Percentiles rank a stretch among this genome's conserved stretches.
Conservation (phyloP, 306 rosid genomes). For the Cucumis hystrix region DNA sequence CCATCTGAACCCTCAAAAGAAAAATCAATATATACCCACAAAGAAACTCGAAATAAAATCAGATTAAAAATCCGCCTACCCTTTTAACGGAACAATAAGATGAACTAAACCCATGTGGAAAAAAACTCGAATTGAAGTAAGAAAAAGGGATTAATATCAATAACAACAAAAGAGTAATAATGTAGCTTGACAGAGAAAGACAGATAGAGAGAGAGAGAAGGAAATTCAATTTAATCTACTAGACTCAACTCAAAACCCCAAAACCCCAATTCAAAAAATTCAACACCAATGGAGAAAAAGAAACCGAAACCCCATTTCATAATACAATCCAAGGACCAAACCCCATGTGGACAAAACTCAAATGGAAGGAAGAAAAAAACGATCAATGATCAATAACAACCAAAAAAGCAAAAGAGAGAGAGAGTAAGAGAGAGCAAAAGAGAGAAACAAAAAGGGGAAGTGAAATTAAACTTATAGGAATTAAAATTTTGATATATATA, state of each 20-base stretch:
- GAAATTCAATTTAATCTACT: background rate
- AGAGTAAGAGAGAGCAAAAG: slow-evolving; percentile 2
- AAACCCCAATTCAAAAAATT: background rate
- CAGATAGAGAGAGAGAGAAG: background rate
- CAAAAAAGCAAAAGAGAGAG: slow-evolving; percentile 1
- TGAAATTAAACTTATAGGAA: background rate
- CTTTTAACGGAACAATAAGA: background rate
- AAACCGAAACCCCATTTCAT: background rate
- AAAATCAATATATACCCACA: background rate
- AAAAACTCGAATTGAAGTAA: background rate
- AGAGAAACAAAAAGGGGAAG: background rate
- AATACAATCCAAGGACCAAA: background rate
- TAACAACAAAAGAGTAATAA: background rate
- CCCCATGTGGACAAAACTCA: background rate
- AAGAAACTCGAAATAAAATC: background rate
- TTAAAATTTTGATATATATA: background rate
- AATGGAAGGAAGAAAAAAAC: background rate
- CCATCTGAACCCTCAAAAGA: background rate
- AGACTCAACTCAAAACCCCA: slow-evolving; percentile 26
- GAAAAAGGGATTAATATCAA: background rate
- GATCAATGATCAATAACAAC: background rate
- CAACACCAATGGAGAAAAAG: background rate
- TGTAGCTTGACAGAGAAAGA: background rate
- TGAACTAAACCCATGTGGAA: background rate
- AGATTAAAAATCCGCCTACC: background rate